Evolutionary conservation across 805 yeast genomes (phyloP).

Genomic region (Starmera caribaea): DNA sequence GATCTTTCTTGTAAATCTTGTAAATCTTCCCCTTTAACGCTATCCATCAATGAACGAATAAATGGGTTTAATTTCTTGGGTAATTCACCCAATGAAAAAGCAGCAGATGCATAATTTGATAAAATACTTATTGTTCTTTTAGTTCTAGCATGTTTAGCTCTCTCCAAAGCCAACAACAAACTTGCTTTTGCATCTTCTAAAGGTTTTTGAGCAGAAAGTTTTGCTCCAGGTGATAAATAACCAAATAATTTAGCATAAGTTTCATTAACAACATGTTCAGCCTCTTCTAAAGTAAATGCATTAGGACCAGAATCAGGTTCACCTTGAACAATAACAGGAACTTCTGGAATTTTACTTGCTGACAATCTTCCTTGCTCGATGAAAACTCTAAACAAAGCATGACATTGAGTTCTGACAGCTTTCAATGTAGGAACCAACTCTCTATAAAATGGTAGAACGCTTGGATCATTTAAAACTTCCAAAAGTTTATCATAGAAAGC

Average conservation of each 20-base stretch:
- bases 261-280: constrained; percentile 57
- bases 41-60: constrained; percentile 86
- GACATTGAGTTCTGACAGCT: constrained; percentile 80
- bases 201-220: constrained; percentile 61
- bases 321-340: constrained; percentile 89
- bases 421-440: constrained; percentile 83
- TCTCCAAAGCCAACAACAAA: constrained; percentile 54
- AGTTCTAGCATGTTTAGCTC: constrained; percentile 44
- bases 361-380: constrained; percentile 68
- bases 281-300: constrained; percentile 76
- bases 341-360: constrained; percentile 60
- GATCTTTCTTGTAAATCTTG: constrained; percentile 59
- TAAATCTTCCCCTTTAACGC: constrained; percentile 69
- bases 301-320: constrained; percentile 90
- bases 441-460: constrained; percentile 48
- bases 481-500: constrained; percentile 20
- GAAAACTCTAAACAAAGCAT: constrained; percentile 71
- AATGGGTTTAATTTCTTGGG: constrained; percentile 86
- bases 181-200: constrained; percentile 72
- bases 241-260: constrained; percentile 58
- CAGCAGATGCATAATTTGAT: constrained; percentile 72
- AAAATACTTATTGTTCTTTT: constrained; percentile 51
- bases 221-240: constrained; percentile 54
- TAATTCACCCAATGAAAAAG: constrained; percentile 50
- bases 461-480: constrained; percentile 31